Evolutionary conservation across 1,284 basidiomycete species (phyloP).

Genomic region (Irpex sp.): DNA sequence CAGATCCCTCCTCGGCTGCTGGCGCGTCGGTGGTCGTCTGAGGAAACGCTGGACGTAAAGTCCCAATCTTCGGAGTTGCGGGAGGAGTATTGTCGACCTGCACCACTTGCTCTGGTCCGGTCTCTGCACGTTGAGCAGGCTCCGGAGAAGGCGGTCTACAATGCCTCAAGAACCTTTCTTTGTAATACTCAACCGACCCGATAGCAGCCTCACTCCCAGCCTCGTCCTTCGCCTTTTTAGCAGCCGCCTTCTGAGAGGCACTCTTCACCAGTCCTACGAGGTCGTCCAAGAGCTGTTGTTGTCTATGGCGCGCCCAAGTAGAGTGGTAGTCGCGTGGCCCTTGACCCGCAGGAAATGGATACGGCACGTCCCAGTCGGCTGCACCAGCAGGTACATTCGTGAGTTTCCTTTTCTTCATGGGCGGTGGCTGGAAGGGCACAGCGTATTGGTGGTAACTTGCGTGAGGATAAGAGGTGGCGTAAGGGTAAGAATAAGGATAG

Average conservation of each 20-base stretch:
- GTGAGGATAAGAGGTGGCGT: slow-evolving; percentile 1
- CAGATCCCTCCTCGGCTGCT: background rate
- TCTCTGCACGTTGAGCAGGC: too few relatives aligned
- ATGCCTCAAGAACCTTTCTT: slow-evolving; percentile 12
- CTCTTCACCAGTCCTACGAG: slow-evolving; percentile 53
- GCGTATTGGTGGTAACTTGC: background rate
- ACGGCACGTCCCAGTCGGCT: slow-evolving; percentile 73
- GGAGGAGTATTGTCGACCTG: background rate
- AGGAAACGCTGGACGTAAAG: background rate
- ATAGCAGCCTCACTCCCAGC: background rate
- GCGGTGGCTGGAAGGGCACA: slow-evolving; percentile 1
- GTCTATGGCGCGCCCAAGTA: slow-evolving; percentile 58
- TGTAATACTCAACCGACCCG: slow-evolving; percentile 11
- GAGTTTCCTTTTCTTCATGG: slow-evolving; percentile 54
- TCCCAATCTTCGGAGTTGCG: background rate
- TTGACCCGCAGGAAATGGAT: slow-evolving; percentile 64
- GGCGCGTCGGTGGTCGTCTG: background rate
- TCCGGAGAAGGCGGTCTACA: slow-evolving; percentile 7
- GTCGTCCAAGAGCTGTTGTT: slow-evolving; percentile 54
- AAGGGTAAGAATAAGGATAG: slow-evolving; percentile 8
- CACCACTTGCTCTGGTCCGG: background rate
- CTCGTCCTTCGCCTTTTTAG: slow-evolving; percentile 15
- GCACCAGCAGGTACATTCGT: slow-evolving; percentile 69
- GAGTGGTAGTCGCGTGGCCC: slow-evolving; percentile 55
- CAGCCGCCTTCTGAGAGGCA: slow-evolving; percentile 34